A percentile compares a stretch with the other conserved stretches of the same genome.
Evolutionary conservation across 2,329 filamentous ascomycete species (phyloP).

Genomic region (Xylaria digitata): DNA sequence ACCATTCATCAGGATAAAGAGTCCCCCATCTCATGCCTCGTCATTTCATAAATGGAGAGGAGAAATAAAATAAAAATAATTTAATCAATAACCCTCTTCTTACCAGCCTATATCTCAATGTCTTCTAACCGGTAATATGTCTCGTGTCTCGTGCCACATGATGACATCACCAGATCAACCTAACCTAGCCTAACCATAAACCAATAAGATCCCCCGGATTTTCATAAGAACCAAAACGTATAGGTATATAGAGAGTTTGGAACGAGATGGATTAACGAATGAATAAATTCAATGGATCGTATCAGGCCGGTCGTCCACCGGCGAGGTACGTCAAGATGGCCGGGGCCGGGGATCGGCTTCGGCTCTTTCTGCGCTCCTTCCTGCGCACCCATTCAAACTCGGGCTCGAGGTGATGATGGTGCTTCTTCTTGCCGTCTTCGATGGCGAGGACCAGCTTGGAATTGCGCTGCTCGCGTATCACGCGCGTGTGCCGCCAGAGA

Average conservation of each 20-base stretch:
- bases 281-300: neutral
- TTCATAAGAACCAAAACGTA: neutral
- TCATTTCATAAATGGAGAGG: constrained; percentile 25
- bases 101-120: constrained; percentile 6
- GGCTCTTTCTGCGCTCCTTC: constrained; percentile 67
- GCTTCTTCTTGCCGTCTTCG: constrained; percentile 57
- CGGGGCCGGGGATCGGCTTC: constrained; percentile 68
- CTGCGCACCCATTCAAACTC: constrained; percentile 69
- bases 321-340: constrained; percentile 68
- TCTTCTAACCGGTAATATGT: constrained; percentile 21
- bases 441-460: constrained; percentile 59
- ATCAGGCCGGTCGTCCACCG: constrained; percentile 56
- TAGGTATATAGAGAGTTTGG: neutral
- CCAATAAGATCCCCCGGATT: constrained; percentile 3
- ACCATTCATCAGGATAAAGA: constrained; percentile 15
- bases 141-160: constrained; percentile 1
- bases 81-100: constrained; percentile 5
- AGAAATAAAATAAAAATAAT: constrained; percentile 19
- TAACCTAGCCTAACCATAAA: constrained; percentile 4
- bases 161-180: constrained; percentile 16
- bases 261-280: neutral
- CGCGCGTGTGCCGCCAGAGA: constrained; percentile 77
- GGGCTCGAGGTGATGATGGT: constrained; percentile 55
- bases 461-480: constrained; percentile 67
- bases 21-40: constrained; percentile 21